These are phyloP conservation scores for Neurospora intermedia DNA, from an alignment of 495 filamentous ascomycete genomes.

Conservation along the genomic window DNA sequence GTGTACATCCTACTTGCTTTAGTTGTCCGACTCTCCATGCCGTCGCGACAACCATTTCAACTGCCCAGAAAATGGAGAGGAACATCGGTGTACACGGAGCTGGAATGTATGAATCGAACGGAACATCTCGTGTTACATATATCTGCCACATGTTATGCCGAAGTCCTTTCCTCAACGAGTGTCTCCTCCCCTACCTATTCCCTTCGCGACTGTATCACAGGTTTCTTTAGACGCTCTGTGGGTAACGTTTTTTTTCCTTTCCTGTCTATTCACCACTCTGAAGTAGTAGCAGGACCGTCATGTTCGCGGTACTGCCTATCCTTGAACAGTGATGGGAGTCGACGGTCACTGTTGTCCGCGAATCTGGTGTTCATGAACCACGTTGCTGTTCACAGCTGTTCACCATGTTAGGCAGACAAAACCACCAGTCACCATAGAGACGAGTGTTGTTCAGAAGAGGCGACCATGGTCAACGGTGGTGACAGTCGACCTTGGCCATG, in stretches of 20 bases:
- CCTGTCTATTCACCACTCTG: not conserved
- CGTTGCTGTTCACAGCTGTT: not conserved
- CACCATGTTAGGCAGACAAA: not conserved
- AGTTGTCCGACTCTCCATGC: not conserved
- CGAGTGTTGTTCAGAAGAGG: not conserved
- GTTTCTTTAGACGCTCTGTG: not conserved
- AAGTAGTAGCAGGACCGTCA: not conserved
- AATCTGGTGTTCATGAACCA: not conserved
- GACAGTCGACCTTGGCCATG: not conserved
- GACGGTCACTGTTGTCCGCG: not conserved
- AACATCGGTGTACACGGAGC: rapidly evolving
- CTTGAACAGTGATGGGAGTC: not conserved
- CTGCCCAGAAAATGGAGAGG: not conserved
- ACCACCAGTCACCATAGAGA: not conserved
- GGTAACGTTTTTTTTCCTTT: not conserved
- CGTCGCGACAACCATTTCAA: not conserved
- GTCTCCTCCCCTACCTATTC: not conserved
- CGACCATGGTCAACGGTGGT: not conserved
- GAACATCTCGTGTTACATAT: not conserved
- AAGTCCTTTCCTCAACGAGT: not conserved
- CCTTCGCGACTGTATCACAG: too few relatives aligned
- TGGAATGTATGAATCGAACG: not conserved
- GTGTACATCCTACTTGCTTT: not conserved
- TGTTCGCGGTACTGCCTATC: not conserved
- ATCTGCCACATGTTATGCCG: rapidly evolving